Evolutionary conservation across 805 yeast species (phyloP).

Genomic region (Cyberlindnera xishuangbannaensis): DNA sequence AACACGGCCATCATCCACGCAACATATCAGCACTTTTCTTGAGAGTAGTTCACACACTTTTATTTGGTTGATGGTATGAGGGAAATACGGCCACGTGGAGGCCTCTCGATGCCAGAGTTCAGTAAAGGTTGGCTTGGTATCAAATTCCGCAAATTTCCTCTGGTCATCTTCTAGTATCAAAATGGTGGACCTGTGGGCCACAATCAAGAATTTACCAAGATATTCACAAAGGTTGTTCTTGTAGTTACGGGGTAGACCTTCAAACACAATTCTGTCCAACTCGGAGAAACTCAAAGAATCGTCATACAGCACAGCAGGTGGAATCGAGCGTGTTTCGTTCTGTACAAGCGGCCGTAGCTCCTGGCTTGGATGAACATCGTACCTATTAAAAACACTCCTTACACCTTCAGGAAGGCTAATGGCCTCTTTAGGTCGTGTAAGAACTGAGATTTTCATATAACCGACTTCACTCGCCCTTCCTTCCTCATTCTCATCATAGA

Average conservation of each 20-base stretch:
- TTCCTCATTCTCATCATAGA: slow-evolving; percentile 16
- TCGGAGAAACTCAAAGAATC: slow-evolving; percentile 12
- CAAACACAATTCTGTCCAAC: neutral
- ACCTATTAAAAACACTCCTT: slow-evolving; percentile 8
- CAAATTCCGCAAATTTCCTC: slow-evolving; percentile 5
- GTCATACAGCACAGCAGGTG: slow-evolving; percentile 11
- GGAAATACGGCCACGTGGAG: slow-evolving; percentile 48
- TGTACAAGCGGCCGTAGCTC: too few relatives aligned
- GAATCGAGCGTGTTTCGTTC: too few relatives aligned
- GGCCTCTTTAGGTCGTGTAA: slow-evolving; percentile 7
- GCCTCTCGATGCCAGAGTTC: slow-evolving; percentile 30
- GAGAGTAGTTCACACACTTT: slow-evolving; percentile 33
- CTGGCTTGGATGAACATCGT: slow-evolving; percentile 17
- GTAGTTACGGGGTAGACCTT: slow-evolving; percentile 4
- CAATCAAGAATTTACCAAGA: slow-evolving; percentile 7
- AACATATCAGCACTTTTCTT: slow-evolving; percentile 39
- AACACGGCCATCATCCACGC: slow-evolving; percentile 52
- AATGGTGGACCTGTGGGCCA: slow-evolving; percentile 11
- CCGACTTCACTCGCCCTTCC: too few relatives aligned
- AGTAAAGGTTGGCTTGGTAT: slow-evolving; percentile 16
- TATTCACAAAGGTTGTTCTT: slow-evolving; percentile 20
- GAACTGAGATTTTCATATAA: too few relatives aligned
- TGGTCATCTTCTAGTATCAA: slow-evolving; percentile 10
- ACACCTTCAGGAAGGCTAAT: slow-evolving; percentile 9
- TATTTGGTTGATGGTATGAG: slow-evolving; percentile 52